Base-by-base conservation (phyloP, 2,329 filamentous ascomycete genomes). In the Madurella mycetomatis region DNA sequence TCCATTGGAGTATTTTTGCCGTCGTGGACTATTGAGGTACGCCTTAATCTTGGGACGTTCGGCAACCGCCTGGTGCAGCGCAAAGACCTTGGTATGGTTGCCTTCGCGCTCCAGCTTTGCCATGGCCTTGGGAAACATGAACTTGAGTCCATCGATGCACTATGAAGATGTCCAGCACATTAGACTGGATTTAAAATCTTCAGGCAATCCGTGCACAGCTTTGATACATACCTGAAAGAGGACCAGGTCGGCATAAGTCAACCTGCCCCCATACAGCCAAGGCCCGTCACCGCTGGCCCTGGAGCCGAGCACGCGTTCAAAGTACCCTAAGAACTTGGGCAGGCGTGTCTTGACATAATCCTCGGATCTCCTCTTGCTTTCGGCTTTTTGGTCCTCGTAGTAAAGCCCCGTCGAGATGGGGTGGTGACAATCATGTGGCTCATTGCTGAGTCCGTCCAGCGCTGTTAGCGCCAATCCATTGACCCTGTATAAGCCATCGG, bases 371-470 rank as follows among this genome's bases (percentile, higher is more conserved):
- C 74, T 76, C 64, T 83, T 71, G 15, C 83, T 76, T 66, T 89
- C 88, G 0, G 76, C 72, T 67, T 86, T 89, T 70, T 92, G 88
- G 25, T 91, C 86, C 64, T 90, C 86, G 63, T 91, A 92, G 67
- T 85, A 87, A 4, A 79, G 66, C 1, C 68, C 66, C 0, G 72
- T 65, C 1, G 81, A 76, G 49, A 90, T 73, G 1, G 88, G 88
- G 64, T 92, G 88, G 67, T 92, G 88, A 25, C 82, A 84, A 62
- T 92, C 86, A 66, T 92, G 88, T 1, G 82, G 69, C 71, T 92
- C 88, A 60, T 86, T 84, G 64, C 81, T 81, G 45, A 92, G 69
- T 1, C 80, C 80, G 63, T 92, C 88, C 16, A 92, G 70, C 1
- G 86, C 84, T 2, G 88, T 91, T 55, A 91, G 70, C 0, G 79